Conservation (phyloP, 192 early-diverging fungal genomes). For the Martensiomyces pterosporus region DNA sequence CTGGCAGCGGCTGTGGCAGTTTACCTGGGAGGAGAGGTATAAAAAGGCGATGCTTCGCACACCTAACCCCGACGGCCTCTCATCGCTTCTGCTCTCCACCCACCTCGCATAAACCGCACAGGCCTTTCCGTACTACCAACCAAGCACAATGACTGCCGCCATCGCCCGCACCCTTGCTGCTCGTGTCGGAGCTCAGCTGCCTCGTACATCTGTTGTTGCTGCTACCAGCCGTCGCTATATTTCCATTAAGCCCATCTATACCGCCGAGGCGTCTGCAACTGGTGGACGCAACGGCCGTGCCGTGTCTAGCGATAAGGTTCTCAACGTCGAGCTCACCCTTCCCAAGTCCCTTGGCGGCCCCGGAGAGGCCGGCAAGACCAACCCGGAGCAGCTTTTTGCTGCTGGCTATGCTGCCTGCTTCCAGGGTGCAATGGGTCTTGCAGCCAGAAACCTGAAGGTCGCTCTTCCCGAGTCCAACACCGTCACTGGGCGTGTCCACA, state of each 20-base stretch:
- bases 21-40: too few relatives aligned
- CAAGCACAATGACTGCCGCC: slow-evolving; percentile 21
- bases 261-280: slow-evolving; percentile 52
- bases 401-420: slow-evolving; percentile 59
- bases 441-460: slow-evolving; percentile 45
- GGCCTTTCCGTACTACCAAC: too few relatives aligned
- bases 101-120: too few relatives aligned
- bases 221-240: slow-evolving; percentile 27
- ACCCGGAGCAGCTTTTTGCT: slow-evolving; percentile 58
- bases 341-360: slow-evolving; percentile 59
- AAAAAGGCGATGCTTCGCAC: too few relatives aligned
- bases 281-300: slow-evolving; percentile 56
- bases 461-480: slow-evolving; percentile 45
- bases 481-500: slow-evolving; percentile 46
- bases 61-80: too few relatives aligned
- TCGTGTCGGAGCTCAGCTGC: too few relatives aligned
- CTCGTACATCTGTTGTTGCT: too few relatives aligned
- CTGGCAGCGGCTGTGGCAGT: too few relatives aligned
- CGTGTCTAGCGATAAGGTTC: slow-evolving; percentile 51
- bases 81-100: too few relatives aligned
- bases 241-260: slow-evolving; percentile 56
- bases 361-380: slow-evolving; percentile 51
- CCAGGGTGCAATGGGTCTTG: slow-evolving; percentile 55
- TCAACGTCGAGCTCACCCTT: slow-evolving; percentile 50
- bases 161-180: slow-evolving; percentile 30